phyloP scores from a whole-genome alignment of 2,329 filamentous ascomycete species.

The Lecanicillium sp. region DNA sequence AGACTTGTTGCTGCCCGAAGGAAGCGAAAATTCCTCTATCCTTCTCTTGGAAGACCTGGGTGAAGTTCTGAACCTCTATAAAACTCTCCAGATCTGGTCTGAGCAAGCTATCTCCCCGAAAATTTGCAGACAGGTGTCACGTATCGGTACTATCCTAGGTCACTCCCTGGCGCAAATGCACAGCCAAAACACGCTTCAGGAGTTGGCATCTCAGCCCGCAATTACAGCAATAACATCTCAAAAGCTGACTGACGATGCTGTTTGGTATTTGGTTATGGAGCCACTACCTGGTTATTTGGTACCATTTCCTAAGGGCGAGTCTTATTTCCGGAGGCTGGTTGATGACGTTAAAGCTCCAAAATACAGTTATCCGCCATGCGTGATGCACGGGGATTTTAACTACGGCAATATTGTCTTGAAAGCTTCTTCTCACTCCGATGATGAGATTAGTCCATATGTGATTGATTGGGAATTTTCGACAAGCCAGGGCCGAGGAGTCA shows the following conservation, averaged over 20 bases:
- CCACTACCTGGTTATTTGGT: conserved; percentile 2
- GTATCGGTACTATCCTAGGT: conserved; percentile 1
- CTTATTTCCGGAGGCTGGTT: conserved; percentile 2
- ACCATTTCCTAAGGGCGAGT: neutral
- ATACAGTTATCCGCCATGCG: conserved; percentile 3
- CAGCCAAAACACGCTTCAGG: neutral
- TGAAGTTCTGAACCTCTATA: neutral
- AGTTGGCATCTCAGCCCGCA: too few relatives aligned
- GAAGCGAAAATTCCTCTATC: neutral
- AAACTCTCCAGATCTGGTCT: conserved; percentile 1
- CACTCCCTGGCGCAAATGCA: conserved; percentile 3
- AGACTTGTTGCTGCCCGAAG: neutral
- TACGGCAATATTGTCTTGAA: conserved; percentile 6
- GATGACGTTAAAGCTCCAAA: neutral
- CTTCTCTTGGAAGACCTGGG: conserved; percentile 7
- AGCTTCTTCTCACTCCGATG: neutral
- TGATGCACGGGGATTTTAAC: conserved; percentile 7
- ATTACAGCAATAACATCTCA: neutral
- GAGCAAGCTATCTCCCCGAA: neutral
- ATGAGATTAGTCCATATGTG: neutral
- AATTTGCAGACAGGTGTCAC: neutral
- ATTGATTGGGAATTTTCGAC: conserved; percentile 7
- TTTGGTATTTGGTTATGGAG: conserved; percentile 8
- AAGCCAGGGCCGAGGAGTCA: conserved; percentile 4
- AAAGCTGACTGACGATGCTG: conserved; percentile 1